These are phyloP conservation scores for Yamadazyma siamensis DNA, from an alignment of 1,139 yeast genomes.

Conservation along the genomic window DNA sequence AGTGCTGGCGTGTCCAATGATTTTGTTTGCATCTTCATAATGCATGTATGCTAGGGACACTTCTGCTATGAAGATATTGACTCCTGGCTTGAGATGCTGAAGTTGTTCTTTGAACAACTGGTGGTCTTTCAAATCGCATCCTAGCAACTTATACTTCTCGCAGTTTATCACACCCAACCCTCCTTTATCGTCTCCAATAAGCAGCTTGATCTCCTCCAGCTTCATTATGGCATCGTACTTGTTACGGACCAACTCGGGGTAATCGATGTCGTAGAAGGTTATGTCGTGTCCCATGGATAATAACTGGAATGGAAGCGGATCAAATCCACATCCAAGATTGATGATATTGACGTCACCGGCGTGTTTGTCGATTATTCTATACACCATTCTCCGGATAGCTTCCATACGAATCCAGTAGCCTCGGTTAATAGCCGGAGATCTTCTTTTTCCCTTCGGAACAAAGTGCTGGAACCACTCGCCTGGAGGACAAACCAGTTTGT, in stretches of 20 bases:
- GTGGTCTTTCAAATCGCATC: constrained; percentile 65
- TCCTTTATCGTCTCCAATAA: constrained; percentile 37
- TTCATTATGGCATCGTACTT: constrained; percentile 51
- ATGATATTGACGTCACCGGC: constrained; percentile 40
- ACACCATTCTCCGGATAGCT: constrained; percentile 54
- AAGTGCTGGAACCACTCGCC: constrained; percentile 62
- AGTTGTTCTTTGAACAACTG: constrained; percentile 39
- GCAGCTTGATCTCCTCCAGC: constrained; percentile 43
- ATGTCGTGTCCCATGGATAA: constrained; percentile 31
- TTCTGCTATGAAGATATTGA: constrained; percentile 71
- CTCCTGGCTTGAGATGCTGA: constrained; percentile 18
- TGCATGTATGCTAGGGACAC: constrained; percentile 82
- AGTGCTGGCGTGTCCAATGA: constrained; percentile 49
- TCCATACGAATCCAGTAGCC: constrained; percentile 85
- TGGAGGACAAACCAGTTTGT: constrained; percentile 41
- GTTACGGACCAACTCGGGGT: constrained; percentile 59
- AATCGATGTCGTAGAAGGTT: constrained; percentile 69
- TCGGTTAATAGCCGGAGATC: constrained; percentile 79
- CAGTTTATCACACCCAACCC: constrained; percentile 38
- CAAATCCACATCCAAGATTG: constrained; percentile 82
- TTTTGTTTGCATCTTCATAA: constrained; percentile 61
- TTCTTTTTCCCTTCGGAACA: constrained; percentile 63
- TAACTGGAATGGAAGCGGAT: constrained; percentile 71
- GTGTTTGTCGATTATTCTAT: constrained; percentile 33
- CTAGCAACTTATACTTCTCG: constrained; percentile 53